Base-by-base conservation (phyloP, 129 eudicot species). In the Saposhnikovia divaricata region DNA sequence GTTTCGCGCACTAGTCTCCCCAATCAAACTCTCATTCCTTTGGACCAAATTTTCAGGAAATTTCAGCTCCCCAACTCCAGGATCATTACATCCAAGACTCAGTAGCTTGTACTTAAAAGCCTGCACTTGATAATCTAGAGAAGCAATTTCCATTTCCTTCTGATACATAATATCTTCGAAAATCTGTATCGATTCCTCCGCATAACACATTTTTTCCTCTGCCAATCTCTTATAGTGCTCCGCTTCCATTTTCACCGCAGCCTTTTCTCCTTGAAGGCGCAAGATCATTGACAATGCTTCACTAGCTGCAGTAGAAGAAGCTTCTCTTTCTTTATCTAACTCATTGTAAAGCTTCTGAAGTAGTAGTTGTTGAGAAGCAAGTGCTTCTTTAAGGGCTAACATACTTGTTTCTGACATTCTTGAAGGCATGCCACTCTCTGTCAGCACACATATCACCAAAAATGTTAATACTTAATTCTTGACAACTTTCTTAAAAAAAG, bases 181-280 rank as follows among this genome's bases (percentile, higher is more conserved):
- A 31, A 89, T 86, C 40, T 87, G 87, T 74, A 96, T 80, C 2
- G 97, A 87, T 88, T 92, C 98, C 82, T 96, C 95, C 0, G 97
- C 97, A 44, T 96, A 87, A 63, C 84, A 84, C 89, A 92, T 92
- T 72, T 92, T 96, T 65, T 92, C 97, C 83, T 96, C 99, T 13
- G 91, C 96, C 80, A 92, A 59, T 79, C 99, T 86, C 85, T 92
- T 96, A 77, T 89, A 96, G 34, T 96, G 98, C 82, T 90, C 92
- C 13, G 98, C 94, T 84, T 96, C 99, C 95, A 96, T 88, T 74
- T 85, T 85, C 21, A 96, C 85, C 0, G 97, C 98, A 74, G 98
- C 94, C 74, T 92, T 96, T 77, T 96, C 99, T 6, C 95, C 97
- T 84, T 96, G 97, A 10, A 96, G 87, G 18, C 99, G 92, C 43